Evolutionary conservation across 2,329 filamentous ascomycete genomes (phyloP).

Genomic region (Leptographium lundbergii): DNA sequence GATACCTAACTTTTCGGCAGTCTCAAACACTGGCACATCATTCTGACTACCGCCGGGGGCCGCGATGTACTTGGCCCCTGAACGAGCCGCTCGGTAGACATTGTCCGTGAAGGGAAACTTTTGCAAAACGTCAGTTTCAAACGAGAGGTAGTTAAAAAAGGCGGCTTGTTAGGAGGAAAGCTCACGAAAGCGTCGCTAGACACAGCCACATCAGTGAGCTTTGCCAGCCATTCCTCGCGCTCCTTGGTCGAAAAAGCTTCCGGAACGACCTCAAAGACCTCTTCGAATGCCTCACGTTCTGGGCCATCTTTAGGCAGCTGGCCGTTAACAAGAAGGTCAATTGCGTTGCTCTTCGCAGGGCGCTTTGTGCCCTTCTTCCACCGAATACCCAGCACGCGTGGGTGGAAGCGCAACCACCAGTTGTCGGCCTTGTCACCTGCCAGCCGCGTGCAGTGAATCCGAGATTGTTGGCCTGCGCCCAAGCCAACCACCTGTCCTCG

Average conservation of each 20-base stretch:
- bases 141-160: background rate
- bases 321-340: conserved; percentile 86
- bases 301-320: conserved; percentile 72
- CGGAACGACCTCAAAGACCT: conserved; percentile 82
- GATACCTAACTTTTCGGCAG: conserved; percentile 82
- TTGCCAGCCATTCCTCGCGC: conserved; percentile 71
- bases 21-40: conserved; percentile 69
- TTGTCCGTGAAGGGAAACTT: conserved; percentile 98
- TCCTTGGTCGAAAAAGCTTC: conserved; percentile 71
- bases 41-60: conserved; percentile 86
- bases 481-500: conserved; percentile 91
- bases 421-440: conserved; percentile 98
- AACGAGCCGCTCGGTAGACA: conserved; percentile 78
- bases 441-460: conserved; percentile 95
- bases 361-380: conserved; percentile 98
- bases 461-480: conserved; percentile 90
- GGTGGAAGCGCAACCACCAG: conserved; percentile 99
- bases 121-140: background rate
- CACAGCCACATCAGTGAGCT: conserved; percentile 71
- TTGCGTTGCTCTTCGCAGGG: conserved; percentile 94
- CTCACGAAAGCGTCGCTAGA: conserved; percentile 92
- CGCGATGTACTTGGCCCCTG: conserved; percentile 90
- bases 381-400: conserved; percentile 73
- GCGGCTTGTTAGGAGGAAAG: conserved; percentile 12
- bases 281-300: conserved; percentile 79